Conservation (phyloP, 768 basidiomycete species). For the Antrodiella citrinella region DNA sequence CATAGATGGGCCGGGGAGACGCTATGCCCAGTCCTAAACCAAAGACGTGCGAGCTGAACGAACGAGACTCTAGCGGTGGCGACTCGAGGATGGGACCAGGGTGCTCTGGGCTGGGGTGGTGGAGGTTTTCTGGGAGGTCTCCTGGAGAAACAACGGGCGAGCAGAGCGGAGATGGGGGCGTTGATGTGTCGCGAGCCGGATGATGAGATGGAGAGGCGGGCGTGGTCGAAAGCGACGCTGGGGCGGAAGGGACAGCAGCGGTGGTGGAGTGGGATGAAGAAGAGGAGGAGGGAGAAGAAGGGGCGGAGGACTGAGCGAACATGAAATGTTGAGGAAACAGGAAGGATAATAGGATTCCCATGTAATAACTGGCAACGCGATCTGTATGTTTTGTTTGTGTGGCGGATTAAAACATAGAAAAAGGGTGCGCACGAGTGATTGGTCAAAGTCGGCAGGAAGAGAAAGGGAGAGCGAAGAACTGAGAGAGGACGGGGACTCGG, state of each 20-base stretch:
- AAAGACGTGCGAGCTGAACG: constrained; percentile 17
- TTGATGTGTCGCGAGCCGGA: no score
- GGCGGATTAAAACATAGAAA: not conserved
- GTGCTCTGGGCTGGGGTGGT: constrained; percentile 1
- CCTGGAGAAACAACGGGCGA: constrained; percentile 9
- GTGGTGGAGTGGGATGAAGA: no score
- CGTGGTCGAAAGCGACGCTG: not conserved
- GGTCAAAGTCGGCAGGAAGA: constrained; percentile 6
- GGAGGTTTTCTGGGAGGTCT: not conserved
- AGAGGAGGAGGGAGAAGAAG: constrained; percentile 15
- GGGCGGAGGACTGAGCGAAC: constrained; percentile 15
- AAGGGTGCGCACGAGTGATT: not conserved
- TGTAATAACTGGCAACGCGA: constrained; percentile 12
- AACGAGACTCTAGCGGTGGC: constrained; percentile 11
- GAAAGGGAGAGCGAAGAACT: no score
- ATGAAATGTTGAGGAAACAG: constrained; percentile 23
- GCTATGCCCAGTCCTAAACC: constrained; percentile 20
- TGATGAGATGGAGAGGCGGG: not conserved
- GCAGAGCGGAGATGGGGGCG: constrained; percentile 2
- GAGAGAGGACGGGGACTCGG: constrained; percentile 14
- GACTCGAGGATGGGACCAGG: constrained; percentile 6
- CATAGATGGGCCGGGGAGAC: constrained; percentile 18
- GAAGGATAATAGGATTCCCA: constrained; percentile 24
- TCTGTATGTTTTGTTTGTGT: not conserved
- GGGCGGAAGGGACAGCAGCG: no score